A percentile compares a stretch with the other conserved stretches of the same genome.
phyloP scores from a whole-genome alignment of 768 basidiomycete genomes.

The Chalciporus sphaerocephalus region DNA sequence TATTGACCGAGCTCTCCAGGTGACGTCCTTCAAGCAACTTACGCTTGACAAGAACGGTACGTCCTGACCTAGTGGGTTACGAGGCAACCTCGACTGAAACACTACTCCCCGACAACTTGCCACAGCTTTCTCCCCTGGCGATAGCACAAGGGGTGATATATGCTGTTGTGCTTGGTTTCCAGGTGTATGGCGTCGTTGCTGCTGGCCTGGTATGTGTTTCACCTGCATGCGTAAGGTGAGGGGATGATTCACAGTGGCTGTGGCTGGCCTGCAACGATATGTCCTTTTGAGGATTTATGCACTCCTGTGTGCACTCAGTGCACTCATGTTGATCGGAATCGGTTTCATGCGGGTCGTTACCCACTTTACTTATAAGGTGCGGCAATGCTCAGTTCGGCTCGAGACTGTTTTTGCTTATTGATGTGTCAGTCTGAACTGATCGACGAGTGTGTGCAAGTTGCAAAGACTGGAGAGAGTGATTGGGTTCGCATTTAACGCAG shows the following conservation, averaged over 20 bases:
- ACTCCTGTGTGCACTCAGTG: constrained; percentile 42
- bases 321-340: constrained; percentile 47
- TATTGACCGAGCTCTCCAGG: constrained; percentile 34
- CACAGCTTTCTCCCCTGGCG: constrained; percentile 49
- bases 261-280: constrained; percentile 47
- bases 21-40: constrained; percentile 58
- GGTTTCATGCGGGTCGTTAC: constrained; percentile 54
- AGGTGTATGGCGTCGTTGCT: constrained; percentile 52
- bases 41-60: constrained; percentile 44
- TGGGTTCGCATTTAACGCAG: constrained; percentile 26
- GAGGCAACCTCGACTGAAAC: not conserved
- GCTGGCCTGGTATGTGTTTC: constrained; percentile 45
- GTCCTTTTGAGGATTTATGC: constrained; percentile 53
- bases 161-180: constrained; percentile 46
- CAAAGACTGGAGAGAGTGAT: constrained; percentile 30
- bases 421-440: constrained; percentile 51
- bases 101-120: constrained; percentile 35
- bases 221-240: not conserved
- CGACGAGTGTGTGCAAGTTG: constrained; percentile 44
- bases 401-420: constrained; percentile 1
- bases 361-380: constrained; percentile 67
- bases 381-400: constrained; percentile 1
- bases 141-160: constrained; percentile 60
- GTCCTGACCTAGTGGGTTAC: constrained; percentile 18
- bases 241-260: not conserved